phyloP scores from a whole-genome alignment of 2,329 filamentous ascomycete species.

The Aspergillus puulaauensis region DNA sequence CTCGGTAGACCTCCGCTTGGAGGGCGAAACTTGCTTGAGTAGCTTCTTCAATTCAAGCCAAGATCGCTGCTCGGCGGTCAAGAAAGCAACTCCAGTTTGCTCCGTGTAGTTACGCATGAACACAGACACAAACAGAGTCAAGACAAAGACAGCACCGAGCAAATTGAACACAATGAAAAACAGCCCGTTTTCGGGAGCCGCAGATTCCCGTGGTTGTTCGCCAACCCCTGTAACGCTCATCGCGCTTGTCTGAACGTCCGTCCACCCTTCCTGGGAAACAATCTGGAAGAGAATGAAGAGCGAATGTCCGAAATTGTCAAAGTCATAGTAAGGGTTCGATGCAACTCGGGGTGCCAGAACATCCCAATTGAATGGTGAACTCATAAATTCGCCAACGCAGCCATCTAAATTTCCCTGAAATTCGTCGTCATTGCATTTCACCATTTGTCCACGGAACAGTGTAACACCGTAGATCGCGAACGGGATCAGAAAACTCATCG shows the following conservation, averaged over 20 bases:
- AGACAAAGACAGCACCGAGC: conserved; percentile 89
- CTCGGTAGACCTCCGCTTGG: conserved; percentile 82
- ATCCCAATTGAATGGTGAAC: conserved; percentile 77
- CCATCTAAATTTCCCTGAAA: conserved; percentile 59
- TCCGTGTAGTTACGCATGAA: conserved; percentile 99
- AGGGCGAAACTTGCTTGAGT: conserved; percentile 87
- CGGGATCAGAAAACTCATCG: conserved; percentile 87
- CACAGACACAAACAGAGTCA: conserved; percentile 96
- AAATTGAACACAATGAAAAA: conserved; percentile 98
- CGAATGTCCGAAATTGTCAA: conserved; percentile 91
- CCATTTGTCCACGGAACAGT: conserved; percentile 80
- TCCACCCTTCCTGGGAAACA: conserved; percentile 97
- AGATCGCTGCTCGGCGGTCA: conserved; percentile 92
- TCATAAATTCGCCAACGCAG: conserved; percentile 82
- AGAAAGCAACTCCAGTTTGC: conserved; percentile 92
- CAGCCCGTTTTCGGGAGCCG: conserved; percentile 78
- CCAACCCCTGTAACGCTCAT: conserved; percentile 78
- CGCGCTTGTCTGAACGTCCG: conserved; percentile 82
- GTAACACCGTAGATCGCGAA: conserved; percentile 97
- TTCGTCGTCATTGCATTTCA: conserved; percentile 72
- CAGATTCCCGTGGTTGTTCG: conserved; percentile 68
- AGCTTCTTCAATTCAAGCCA: conserved; percentile 95
- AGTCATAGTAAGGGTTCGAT: conserved; percentile 80
- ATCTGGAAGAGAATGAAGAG: conserved; percentile 98
- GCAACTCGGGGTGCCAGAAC: conserved; percentile 80